Percentiles rank a stretch among this genome's conserved stretches.
Conservation (phyloP, 208 protist genomes). For the Acanthamoeba rhysodes region DNA sequence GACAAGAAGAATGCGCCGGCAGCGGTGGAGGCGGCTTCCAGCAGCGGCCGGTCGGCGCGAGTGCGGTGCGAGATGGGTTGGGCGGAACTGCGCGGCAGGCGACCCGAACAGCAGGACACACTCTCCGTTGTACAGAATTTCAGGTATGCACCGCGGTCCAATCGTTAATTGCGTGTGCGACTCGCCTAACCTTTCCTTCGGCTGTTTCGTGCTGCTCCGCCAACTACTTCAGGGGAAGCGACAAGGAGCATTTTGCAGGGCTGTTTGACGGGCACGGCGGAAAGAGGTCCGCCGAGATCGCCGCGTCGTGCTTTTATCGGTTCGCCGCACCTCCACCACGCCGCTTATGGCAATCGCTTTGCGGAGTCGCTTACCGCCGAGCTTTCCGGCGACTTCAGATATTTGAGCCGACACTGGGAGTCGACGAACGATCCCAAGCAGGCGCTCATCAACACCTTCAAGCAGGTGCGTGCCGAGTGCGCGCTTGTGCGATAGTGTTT, state of each 20-base stretch:
- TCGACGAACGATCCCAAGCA: background rate
- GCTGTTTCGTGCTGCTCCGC: background rate
- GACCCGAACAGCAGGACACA: constrained; percentile 54
- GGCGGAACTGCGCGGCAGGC: constrained; percentile 4
- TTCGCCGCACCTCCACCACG: too few relatives aligned
- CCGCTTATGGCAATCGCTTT: too few relatives aligned
- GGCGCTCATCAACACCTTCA: constrained; percentile 45
- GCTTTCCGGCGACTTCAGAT: background rate
- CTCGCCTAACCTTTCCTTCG: background rate
- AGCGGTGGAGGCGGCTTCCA: background rate
- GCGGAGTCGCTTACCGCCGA: too few relatives aligned
- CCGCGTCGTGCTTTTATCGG: constrained; percentile 2
- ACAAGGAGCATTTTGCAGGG: constrained; percentile 34
- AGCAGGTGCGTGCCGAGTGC: constrained; percentile 8
- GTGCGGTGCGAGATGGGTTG: constrained; percentile 33
- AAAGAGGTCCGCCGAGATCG: background rate
- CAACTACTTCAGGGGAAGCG: background rate
- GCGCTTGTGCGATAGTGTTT: background rate
- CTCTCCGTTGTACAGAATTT: constrained; percentile 54
- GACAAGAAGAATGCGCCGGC: background rate
- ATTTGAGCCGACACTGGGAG: background rate
- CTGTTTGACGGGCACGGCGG: constrained; percentile 58
- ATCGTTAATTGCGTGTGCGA: background rate
- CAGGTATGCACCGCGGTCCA: background rate
- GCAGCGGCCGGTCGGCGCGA: background rate